Evolutionary conservation across 2,329 filamentous ascomycete species (phyloP).

Genomic region (Beauveria scarabaeidicola): DNA sequence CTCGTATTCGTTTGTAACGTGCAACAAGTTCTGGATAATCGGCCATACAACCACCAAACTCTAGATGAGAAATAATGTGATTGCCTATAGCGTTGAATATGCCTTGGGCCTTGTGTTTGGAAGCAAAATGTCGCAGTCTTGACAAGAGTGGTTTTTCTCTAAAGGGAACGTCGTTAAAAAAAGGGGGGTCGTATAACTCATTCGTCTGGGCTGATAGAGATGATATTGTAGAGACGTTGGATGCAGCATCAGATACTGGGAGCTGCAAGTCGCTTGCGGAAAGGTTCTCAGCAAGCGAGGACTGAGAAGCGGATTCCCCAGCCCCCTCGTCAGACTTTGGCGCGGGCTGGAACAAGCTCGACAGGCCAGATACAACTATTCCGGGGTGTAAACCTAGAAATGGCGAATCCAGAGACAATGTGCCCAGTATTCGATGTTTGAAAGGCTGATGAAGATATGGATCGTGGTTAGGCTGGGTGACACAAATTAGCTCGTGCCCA

Average conservation of each 20-base stretch:
- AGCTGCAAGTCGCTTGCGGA: neutral
- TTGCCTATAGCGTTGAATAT: constrained; percentile 61
- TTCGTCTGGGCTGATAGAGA: constrained; percentile 24
- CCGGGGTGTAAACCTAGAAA: constrained; percentile 85
- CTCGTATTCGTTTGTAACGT: constrained; percentile 61
- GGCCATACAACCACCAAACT: constrained; percentile 74
- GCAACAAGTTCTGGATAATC: constrained; percentile 63
- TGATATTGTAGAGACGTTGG: constrained; percentile 11
- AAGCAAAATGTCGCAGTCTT: constrained; percentile 64
- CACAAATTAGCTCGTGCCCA: neutral
- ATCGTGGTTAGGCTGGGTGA: constrained; percentile 25
- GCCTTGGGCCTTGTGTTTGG: constrained; percentile 67
- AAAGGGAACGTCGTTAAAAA: constrained; percentile 64
- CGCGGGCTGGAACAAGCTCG: constrained; percentile 60
- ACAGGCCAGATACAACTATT: constrained; percentile 72
- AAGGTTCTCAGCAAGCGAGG: constrained; percentile 10
- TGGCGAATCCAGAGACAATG: constrained; percentile 75
- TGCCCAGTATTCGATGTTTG: constrained; percentile 70
- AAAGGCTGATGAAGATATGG: constrained; percentile 35
- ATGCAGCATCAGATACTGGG: neutral
- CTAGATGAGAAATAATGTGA: constrained; percentile 70
- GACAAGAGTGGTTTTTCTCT: constrained; percentile 61
- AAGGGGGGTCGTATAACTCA: constrained; percentile 68
- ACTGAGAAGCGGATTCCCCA: neutral
- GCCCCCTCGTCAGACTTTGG: constrained; percentile 16